Conservation (phyloP, 2,329 filamentous ascomycete genomes). For the Phaeoacremonium minimum region DNA sequence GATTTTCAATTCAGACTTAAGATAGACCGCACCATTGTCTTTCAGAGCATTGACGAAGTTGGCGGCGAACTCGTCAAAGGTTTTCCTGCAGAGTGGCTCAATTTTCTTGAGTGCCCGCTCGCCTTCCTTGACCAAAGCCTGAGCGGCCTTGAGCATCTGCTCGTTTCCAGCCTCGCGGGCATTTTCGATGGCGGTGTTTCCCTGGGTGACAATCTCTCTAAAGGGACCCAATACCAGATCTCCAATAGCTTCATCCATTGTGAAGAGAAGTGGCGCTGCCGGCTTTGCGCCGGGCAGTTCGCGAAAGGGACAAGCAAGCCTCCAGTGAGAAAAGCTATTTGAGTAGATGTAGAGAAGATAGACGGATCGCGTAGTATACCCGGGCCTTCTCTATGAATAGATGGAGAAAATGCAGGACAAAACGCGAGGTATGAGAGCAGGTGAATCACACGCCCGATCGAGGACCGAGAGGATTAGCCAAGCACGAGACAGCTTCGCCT, state of each 20-base stretch:
- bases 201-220: slow-evolving; percentile 6
- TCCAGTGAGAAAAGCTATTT: no score
- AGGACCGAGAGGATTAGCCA: no score
- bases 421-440: no score
- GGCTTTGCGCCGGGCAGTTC: neutral
- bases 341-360: no score
- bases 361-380: no score
- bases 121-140: slow-evolving; percentile 28
- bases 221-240: slow-evolving; percentile 7
- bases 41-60: slow-evolving; percentile 48
- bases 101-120: slow-evolving; percentile 37
- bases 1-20: slow-evolving; percentile 1
- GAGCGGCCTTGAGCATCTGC: slow-evolving; percentile 44
- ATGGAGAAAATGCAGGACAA: no score
- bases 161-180: slow-evolving; percentile 27
- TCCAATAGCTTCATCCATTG: slow-evolving; percentile 3
- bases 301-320: no score
- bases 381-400: no score
- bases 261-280: neutral
- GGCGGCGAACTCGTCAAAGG: slow-evolving; percentile 41
- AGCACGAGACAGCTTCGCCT: no score
- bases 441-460: no score
- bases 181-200: slow-evolving; percentile 24
- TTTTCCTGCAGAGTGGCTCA: slow-evolving; percentile 45
- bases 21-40: slow-evolving; percentile 41